A percentile compares a stretch with the other conserved stretches of the same genome.
These are phyloP conservation scores for Eucalyptus marginata DNA, from an alignment of 345 rosid species.

Conservation along the genomic window DNA sequence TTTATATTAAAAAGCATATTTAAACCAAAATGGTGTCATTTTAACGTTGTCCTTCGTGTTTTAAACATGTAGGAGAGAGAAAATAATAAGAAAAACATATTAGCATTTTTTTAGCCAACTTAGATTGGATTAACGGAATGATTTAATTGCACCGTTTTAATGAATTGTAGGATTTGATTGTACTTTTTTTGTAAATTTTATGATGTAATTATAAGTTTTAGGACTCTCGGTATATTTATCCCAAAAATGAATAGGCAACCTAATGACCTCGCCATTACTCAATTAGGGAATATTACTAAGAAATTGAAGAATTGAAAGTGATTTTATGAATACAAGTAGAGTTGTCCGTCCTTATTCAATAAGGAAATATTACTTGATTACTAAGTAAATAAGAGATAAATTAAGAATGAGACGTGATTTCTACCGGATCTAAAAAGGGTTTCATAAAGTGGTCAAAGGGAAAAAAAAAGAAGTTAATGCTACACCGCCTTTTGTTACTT, in stretches of 20 bases:
- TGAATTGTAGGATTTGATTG: rapidly evolving
- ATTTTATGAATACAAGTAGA: background rate
- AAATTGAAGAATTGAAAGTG: background rate
- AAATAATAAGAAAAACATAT: no score
- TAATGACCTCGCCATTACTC: rapidly evolving
- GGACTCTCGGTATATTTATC: rapidly evolving
- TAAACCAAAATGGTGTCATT: no score
- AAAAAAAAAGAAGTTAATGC: background rate
- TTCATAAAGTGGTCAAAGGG: background rate
- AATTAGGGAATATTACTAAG: background rate
- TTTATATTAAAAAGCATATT: no score
- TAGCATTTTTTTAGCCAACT: no score
- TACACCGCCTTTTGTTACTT: background rate
- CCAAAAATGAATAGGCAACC: rapidly evolving
- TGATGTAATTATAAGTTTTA: no score
- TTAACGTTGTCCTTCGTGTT: rapidly evolving
- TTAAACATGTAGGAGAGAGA: background rate
- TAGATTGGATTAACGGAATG: rapidly evolving
- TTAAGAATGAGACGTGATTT: rapidly evolving
- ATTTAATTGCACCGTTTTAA: no score
- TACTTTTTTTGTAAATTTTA: rapidly evolving
- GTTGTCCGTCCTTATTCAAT: rapidly evolving
- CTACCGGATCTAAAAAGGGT: background rate
- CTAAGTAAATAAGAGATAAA: no score
- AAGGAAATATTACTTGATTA: background rate